Evolutionary conservation across 495 filamentous ascomycete species (phyloP).

Genomic region (Pseudomonodictys pantanalensis): DNA sequence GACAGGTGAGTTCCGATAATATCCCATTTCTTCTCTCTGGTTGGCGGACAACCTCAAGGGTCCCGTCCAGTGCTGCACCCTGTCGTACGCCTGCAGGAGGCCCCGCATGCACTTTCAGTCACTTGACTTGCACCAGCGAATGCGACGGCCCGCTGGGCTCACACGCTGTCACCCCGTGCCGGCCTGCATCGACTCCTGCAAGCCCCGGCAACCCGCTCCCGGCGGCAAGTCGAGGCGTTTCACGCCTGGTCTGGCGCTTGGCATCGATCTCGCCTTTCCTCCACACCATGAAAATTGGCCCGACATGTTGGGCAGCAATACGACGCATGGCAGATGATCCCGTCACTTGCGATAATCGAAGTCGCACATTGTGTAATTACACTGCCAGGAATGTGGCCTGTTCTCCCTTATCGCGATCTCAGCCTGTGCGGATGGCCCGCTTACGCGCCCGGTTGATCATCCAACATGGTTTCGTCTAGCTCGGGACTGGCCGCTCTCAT

Average conservation of each 20-base stretch:
- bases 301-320: neutral
- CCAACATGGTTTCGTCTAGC: slow-evolving; percentile 22
- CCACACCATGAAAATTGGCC: neutral
- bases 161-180: slow-evolving; percentile 40
- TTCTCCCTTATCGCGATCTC: slow-evolving; percentile 28
- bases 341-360: neutral
- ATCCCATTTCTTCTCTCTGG: slow-evolving; percentile 27
- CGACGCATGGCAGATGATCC: neutral
- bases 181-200: slow-evolving; percentile 38
- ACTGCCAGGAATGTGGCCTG: slow-evolving; percentile 10
- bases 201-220: slow-evolving; percentile 30
- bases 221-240: slow-evolving; percentile 34
- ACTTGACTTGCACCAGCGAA: slow-evolving; percentile 57
- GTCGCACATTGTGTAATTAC: slow-evolving; percentile 6
- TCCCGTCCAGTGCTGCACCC: slow-evolving; percentile 11
- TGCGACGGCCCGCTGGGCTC: slow-evolving; percentile 29
- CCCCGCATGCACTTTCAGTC: slow-evolving; percentile 64
- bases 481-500: slow-evolving; percentile 33
- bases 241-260: slow-evolving; percentile 12
- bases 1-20: slow-evolving; percentile 73
- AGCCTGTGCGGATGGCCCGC: slow-evolving; percentile 23
- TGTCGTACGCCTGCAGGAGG: slow-evolving; percentile 32
- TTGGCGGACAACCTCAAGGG: slow-evolving; percentile 17
- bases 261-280: neutral
- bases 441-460: slow-evolving; percentile 37